Percentiles rank a stretch among this genome's conserved stretches.
phyloP scores from a whole-genome alignment of 2,329 filamentous ascomycete genomes.

The Fonsecaea nubica region DNA sequence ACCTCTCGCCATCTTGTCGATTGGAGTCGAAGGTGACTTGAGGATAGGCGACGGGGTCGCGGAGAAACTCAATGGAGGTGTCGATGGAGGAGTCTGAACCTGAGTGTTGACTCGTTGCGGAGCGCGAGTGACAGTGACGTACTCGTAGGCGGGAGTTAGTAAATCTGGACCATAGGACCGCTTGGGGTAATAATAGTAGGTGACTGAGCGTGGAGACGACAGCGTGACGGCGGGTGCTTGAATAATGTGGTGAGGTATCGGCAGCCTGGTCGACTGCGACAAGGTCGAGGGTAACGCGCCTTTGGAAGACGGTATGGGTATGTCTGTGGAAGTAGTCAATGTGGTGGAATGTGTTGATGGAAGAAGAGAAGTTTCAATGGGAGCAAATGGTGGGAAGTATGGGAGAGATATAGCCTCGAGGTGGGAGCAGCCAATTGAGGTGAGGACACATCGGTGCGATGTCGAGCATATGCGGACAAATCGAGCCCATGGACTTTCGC shows the following conservation, averaged over 20 bases:
- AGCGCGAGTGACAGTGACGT: constrained; percentile 35
- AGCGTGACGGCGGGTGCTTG: constrained; percentile 31
- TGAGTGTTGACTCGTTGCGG: constrained; percentile 20
- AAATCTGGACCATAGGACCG: constrained; percentile 23
- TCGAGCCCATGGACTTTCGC: constrained; percentile 9
- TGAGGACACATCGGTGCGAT: constrained; percentile 27
- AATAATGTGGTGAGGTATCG: constrained; percentile 6
- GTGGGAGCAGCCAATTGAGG: constrained; percentile 30
- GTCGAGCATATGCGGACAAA: constrained; percentile 18
- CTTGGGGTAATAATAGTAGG: constrained; percentile 38
- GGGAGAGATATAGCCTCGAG: constrained; percentile 35
- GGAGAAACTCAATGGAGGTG: constrained; percentile 33
- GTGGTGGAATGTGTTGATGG: constrained; percentile 7
- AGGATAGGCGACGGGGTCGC: constrained; percentile 34
- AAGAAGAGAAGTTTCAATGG: constrained; percentile 21
- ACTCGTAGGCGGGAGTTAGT: constrained; percentile 28
- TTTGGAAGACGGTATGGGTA: background rate
- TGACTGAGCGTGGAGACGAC: constrained; percentile 38
- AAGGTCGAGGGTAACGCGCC: constrained; percentile 9
- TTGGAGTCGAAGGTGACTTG: constrained; percentile 30
- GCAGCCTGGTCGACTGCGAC: constrained; percentile 32
- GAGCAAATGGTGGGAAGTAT: constrained; percentile 16
- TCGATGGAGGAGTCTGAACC: constrained; percentile 24
- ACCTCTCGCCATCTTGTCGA: constrained; percentile 34
- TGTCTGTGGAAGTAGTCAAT: constrained; percentile 11